Evolutionary conservation across 2,329 filamentous ascomycete genomes (phyloP).

Genomic region (Arthrobotrys sinensis): DNA sequence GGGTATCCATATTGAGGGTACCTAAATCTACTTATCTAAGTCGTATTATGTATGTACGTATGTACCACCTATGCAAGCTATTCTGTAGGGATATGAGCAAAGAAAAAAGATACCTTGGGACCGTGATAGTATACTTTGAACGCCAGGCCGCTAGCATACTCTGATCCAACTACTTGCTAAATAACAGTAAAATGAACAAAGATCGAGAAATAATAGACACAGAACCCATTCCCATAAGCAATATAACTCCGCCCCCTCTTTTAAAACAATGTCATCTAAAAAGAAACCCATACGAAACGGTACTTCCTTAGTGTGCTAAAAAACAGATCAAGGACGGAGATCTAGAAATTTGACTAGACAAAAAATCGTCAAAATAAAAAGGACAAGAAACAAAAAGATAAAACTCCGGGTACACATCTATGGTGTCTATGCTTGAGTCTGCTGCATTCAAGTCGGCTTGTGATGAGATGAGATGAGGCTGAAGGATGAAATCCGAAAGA

Average conservation of each 20-base stretch:
- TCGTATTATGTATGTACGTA: slow-evolving; percentile 18
- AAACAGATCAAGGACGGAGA: slow-evolving; percentile 11
- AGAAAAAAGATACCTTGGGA: slow-evolving; percentile 14
- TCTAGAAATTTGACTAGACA: slow-evolving; percentile 11
- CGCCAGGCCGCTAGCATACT: slow-evolving; percentile 47
- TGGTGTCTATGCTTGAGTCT: slow-evolving; percentile 59
- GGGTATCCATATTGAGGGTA: neutral
- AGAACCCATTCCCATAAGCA: slow-evolving; percentile 38
- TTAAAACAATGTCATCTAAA: slow-evolving; percentile 47
- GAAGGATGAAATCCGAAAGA: slow-evolving; percentile 13
- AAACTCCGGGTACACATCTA: slow-evolving; percentile 60
- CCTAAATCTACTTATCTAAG: slow-evolving; percentile 7
- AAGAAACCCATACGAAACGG: slow-evolving; percentile 23
- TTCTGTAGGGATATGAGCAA: slow-evolving; percentile 1
- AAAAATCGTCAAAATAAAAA: neutral
- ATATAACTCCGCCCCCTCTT: slow-evolving; percentile 46
- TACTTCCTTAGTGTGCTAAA: slow-evolving; percentile 3
- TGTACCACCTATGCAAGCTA: slow-evolving; percentile 21
- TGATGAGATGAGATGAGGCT: slow-evolving; percentile 17
- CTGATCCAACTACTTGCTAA: slow-evolving; percentile 42
- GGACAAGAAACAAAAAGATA: slow-evolving; percentile 11
- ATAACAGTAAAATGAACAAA: slow-evolving; percentile 15
- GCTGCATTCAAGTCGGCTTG: slow-evolving; percentile 24
- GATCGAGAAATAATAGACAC: slow-evolving; percentile 28
- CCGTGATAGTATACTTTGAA: slow-evolving; percentile 37